These are phyloP conservation scores for Rhamnella rubrinervis DNA, from an alignment of 331 rosid species.

Conservation along the genomic window DNA sequence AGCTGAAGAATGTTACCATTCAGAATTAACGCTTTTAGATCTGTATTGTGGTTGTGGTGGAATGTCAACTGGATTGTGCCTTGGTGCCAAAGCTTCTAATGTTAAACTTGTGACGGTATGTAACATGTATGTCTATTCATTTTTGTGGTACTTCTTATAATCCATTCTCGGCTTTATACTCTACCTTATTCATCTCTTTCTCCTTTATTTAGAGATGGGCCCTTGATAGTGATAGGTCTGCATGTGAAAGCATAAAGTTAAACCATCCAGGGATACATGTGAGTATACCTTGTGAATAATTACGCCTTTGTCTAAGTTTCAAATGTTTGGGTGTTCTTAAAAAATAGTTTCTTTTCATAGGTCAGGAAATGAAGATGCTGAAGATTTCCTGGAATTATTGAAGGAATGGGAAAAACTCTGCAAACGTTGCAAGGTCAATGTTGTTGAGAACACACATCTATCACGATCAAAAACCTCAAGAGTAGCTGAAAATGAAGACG, in stretches of 20 bases:
- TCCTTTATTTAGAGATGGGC: conserved; percentile 72
- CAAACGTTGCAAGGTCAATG: conserved; percentile 41
- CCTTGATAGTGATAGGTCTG: conserved; percentile 57
- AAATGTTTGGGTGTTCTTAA: conserved; percentile 12
- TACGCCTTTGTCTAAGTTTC: neutral
- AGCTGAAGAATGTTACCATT: conserved; percentile 27
- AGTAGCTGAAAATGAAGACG: conserved; percentile 25
- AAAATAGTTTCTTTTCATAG: conserved; percentile 33
- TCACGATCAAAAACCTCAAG: conserved; percentile 33
- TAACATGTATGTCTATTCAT: neutral
- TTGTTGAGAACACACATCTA: conserved; percentile 24
- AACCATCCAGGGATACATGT: conserved; percentile 87
- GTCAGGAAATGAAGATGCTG: conserved; percentile 91
- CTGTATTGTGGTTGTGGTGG: conserved; percentile 90
- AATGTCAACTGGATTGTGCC: conserved; percentile 88
- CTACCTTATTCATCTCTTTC: conserved; percentile 14
- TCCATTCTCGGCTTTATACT: neutral
- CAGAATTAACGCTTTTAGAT: conserved; percentile 60
- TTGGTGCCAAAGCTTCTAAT: conserved; percentile 60
- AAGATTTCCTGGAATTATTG: conserved; percentile 70
- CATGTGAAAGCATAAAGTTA: conserved; percentile 66
- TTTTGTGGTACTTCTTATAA: neutral
- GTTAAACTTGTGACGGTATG: conserved; percentile 66
- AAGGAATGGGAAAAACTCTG: conserved; percentile 91
- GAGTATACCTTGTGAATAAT: conserved; percentile 22